Evolutionary conservation across 192 early-diverging fungal genomes (phyloP).

Genomic region (Globomyces pollinis-pini): DNA sequence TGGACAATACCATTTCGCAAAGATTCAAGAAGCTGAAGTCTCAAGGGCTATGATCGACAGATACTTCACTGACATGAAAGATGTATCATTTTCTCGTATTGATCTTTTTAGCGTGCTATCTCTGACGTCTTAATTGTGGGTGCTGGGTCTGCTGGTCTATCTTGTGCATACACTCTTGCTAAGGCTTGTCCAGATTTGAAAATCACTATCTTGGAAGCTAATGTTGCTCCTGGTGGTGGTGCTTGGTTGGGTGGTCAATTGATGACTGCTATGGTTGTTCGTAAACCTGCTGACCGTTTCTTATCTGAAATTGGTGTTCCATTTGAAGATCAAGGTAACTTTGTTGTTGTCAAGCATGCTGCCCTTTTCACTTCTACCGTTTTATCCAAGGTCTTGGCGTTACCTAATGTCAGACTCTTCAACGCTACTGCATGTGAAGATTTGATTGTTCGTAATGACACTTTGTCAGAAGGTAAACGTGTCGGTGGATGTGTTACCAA

Average conservation of each 20-base stretch:
- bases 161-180: constrained; percentile 58
- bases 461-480: constrained; percentile 35
- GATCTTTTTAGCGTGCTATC: constrained; percentile 43
- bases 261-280: constrained; percentile 63
- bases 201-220: constrained; percentile 63
- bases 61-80: constrained; percentile 57
- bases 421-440: constrained; percentile 70
- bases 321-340: constrained; percentile 66
- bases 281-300: constrained; percentile 61
- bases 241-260: constrained; percentile 70
- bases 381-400: constrained; percentile 51
- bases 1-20: constrained; percentile 40
- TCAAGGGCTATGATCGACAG: constrained; percentile 55
- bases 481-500: constrained; percentile 65
- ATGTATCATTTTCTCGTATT: not conserved
- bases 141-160: constrained; percentile 47
- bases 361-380: constrained; percentile 68
- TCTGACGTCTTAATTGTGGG: constrained; percentile 70
- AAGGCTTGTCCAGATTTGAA: constrained; percentile 53
- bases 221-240: constrained; percentile 64
- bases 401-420: constrained; percentile 63
- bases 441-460: constrained; percentile 48
- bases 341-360: constrained; percentile 66
- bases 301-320: constrained; percentile 57
- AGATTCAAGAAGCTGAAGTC: constrained; percentile 56